These are phyloP conservation scores for Gossypium schwendimanii DNA, from an alignment of 441 rosid genomes.

Conservation along the genomic window DNA sequence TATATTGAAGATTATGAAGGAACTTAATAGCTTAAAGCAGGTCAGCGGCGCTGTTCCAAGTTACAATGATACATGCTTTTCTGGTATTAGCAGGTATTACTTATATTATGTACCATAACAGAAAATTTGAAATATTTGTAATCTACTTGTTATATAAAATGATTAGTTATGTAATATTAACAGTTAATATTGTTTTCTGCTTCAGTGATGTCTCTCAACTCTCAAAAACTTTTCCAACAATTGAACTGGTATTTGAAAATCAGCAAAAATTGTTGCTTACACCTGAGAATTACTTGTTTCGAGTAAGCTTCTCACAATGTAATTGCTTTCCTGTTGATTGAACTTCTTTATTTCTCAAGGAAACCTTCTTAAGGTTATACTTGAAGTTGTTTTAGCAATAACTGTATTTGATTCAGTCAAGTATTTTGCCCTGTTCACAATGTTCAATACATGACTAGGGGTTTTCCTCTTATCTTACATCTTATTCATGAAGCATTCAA, in stretches of 20 bases:
- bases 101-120: constrained; percentile 4
- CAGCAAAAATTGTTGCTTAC: constrained; percentile 61
- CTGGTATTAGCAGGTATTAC: constrained; percentile 57
- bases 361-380: not conserved
- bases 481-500: constrained; percentile 60
- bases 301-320: constrained; percentile 34
- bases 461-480: constrained; percentile 12
- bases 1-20: constrained; percentile 48
- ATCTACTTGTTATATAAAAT: not conserved
- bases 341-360: not conserved
- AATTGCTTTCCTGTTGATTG: not conserved
- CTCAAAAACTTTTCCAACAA: constrained; percentile 55
- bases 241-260: constrained; percentile 64
- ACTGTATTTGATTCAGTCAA: not conserved
- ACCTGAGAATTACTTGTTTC: constrained; percentile 85
- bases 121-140: not conserved
- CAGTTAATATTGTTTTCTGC: constrained; percentile 8
- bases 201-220: constrained; percentile 53
- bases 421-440: constrained; percentile 5
- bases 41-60: constrained; percentile 81
- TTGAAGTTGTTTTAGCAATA: not conserved
- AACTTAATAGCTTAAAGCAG: constrained; percentile 53
- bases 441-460: constrained; percentile 10
- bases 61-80: constrained; percentile 80
- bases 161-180: constrained; percentile 12